Evolutionary conservation across 1,284 basidiomycete genomes (phyloP).

Genomic region (Ceratobasidium sp.): DNA sequence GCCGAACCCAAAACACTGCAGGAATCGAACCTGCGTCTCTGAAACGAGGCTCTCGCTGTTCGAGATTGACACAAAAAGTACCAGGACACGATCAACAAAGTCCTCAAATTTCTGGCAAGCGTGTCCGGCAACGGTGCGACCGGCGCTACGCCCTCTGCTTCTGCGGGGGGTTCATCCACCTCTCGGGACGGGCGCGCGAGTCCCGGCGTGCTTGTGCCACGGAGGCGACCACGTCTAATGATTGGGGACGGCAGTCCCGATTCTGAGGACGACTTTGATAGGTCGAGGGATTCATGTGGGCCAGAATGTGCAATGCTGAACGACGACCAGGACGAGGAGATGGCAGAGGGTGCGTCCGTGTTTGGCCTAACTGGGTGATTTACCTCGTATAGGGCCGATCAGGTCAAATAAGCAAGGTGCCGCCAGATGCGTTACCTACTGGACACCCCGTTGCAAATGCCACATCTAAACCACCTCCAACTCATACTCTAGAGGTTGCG

Average conservation of each 20-base stretch:
- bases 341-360: slow-evolving; percentile 44
- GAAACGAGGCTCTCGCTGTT: slow-evolving; percentile 90
- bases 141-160: slow-evolving; percentile 58
- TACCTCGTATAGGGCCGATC: slow-evolving; percentile 32
- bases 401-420: slow-evolving; percentile 43
- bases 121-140: slow-evolving; percentile 81
- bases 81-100: slow-evolving; percentile 97
- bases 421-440: slow-evolving; percentile 8
- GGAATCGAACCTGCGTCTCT: slow-evolving; percentile 88
- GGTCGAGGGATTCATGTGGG: too few relatives aligned
- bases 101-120: slow-evolving; percentile 94
- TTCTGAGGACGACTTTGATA: too few relatives aligned
- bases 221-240: slow-evolving; percentile 71
- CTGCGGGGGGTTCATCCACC: slow-evolving; percentile 62
- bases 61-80: slow-evolving; percentile 88
- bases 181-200: slow-evolving; percentile 52
- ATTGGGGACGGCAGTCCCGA: slow-evolving; percentile 80
- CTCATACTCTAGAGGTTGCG: slow-evolving; percentile 32
- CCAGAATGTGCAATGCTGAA: too few relatives aligned
- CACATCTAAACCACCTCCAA: slow-evolving; percentile 28
- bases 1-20: slow-evolving; percentile 91
- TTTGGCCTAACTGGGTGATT: slow-evolving; percentile 3
- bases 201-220: slow-evolving; percentile 64
- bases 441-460: neutral
- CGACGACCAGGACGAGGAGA: slow-evolving; percentile 48